Conservation (phyloP, 2,329 filamentous ascomycete genomes). For the Pseudocercospora vitis region DNA sequence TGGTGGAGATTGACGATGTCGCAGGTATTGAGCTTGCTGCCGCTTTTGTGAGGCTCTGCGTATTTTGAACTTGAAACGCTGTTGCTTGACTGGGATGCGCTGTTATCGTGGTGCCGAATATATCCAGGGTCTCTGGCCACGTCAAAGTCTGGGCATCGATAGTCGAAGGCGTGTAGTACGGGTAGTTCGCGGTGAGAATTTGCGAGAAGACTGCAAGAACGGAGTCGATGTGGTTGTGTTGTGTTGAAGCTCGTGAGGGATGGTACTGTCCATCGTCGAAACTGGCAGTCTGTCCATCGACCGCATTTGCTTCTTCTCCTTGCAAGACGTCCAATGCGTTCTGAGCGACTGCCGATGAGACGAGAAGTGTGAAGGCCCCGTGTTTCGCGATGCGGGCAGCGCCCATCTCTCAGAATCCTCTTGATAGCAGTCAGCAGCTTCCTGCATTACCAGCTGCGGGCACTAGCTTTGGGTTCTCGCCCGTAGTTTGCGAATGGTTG, state of each 20-base stretch:
- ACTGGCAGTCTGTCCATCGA: not conserved
- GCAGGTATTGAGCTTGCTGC: not conserved
- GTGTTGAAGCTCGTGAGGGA: not conserved
- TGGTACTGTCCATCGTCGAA: constrained; percentile 3
- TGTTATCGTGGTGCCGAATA: constrained; percentile 2
- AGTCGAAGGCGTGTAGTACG: constrained; percentile 3
- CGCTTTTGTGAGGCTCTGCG: not conserved
- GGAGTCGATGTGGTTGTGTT: not conserved
- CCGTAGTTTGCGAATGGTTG: not conserved
- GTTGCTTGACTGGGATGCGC: not conserved
- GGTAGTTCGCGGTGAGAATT: constrained; percentile 1
- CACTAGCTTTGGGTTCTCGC: not conserved
- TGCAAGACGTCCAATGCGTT: not conserved
- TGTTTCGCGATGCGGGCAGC: not conserved
- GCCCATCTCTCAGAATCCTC: not conserved
- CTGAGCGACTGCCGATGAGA: constrained; percentile 1
- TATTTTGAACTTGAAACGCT: not conserved
- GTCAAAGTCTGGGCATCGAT: constrained; percentile 2
- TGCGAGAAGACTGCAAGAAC: not conserved
- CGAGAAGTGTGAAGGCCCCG: not conserved
- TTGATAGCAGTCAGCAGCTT: too few relatives aligned
- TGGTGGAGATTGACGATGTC: constrained; percentile 4
- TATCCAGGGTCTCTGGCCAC: constrained; percentile 6
- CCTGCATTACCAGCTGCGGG: not conserved
- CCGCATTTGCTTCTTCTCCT: not conserved